Evolutionary conservation across 805 yeast species (phyloP), one percentile per base, ranked within the genome.

Genomic region (Teunomyces cretensis): DNA sequence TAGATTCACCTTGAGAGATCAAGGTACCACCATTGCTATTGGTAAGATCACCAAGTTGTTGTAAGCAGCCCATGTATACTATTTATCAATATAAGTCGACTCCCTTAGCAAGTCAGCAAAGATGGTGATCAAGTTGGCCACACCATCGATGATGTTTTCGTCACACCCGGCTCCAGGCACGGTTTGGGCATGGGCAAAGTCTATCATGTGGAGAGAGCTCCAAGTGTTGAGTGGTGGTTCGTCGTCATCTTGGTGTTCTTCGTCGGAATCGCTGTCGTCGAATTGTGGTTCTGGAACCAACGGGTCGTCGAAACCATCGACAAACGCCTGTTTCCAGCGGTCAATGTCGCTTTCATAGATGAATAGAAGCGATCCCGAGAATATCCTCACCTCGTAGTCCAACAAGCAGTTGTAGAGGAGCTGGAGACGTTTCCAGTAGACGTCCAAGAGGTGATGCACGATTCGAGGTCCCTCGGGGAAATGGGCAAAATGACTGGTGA

Each of bases 1-100:
- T 65, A 84, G 99, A 72, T 94, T 94, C 70, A 94, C 99, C 24
- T 80, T 94, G 67, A 90, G 99, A 79, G 99, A 94, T 72, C 98
- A 94, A 75, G 99, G 98, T 65, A 83, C 83, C 51, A 94, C 99
- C 43, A 91, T 94, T 71, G 99, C 99, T 54, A 94, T 94, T 68
- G 99, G 99, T 72, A 91, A 92, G 72, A 89, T 94, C 60, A 88
- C 96, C 48, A 92, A 92, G 74, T 74, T 94, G 53, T 74, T 90
- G 67, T 84, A 79, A 35, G 19, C n/a, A 14, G 17, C 13, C 22
- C 17, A 36, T 28, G 41, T 27, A 28, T 27, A 37, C n/a, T 27
- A 14, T 26, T 37, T 17, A 26, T 37, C 19, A 37, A 37, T 26
- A 27, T 15, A 37, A 26, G 38, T 35, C 26, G 32, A 30, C 37